Evolutionary conservation across 2,329 filamentous ascomycete genomes (phyloP), one percentile per base, ranked within the genome.

Genomic region (Neofusicoccum umdonicola): DNA sequence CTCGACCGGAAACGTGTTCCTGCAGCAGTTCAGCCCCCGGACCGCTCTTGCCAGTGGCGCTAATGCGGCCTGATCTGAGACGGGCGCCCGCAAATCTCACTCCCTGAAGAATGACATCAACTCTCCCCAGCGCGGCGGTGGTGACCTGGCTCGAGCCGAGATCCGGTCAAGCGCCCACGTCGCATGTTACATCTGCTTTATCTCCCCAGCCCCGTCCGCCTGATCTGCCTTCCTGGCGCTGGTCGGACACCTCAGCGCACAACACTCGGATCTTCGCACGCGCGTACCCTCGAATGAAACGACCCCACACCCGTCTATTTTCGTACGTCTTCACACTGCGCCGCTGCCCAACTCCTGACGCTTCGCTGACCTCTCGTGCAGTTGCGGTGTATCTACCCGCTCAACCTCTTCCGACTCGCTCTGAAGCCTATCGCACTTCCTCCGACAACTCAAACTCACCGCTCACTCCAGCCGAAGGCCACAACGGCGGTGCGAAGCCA

Each of bases 1-100:
- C 56, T 60, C 56, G 56, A 60, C 19, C 3, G 17, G 15, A 35
- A 47, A 35, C 41, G 54, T 48, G 56, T 60, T 60, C 56, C 56
- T 60, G 56, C 56, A 60, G 56, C 31, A 37, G 22, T 27, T 9
- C 42, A 19, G 9, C 34, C 51, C n/a, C 35, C 35, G 51, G 35
- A 12, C 39, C 37, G 19, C 15, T 4, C 17, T 11, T 17, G n/a
- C 22, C 22, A 12, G 4, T 34, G 56, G 27, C 56, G 56, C 56
- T 60, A 47, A 60, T 60, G 56, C 56, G 47, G 17, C 56, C 22
- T 60, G n/a, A 47, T 60, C 41, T 39, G 56, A 48, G 56, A 60
- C 15, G 39, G 41, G 56, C 6, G 27, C 22, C 37, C 19, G 31
- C 31, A 37, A 3, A 47, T 60, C 42, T 35, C 31, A 9, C 42